Percentiles rank a stretch among this genome's conserved stretches.
These are phyloP conservation scores for Chrysochromulina parva DNA, from an alignment of 78 protist species.

Conservation along the genomic window DNA sequence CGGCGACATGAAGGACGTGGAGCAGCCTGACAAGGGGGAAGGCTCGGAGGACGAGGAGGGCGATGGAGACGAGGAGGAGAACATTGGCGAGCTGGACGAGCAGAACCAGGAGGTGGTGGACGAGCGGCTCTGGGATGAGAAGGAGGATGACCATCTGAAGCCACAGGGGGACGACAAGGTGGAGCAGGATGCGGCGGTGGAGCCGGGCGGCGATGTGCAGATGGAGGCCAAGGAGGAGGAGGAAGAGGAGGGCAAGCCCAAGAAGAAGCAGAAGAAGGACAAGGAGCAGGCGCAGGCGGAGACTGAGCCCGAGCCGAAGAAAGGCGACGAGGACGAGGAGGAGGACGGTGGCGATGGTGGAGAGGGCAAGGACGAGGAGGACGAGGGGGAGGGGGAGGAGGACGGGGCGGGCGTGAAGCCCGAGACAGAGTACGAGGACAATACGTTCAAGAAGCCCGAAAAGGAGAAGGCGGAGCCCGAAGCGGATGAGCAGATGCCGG, in stretches of 20 bases:
- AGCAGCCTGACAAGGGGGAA: slow-evolving; percentile 69
- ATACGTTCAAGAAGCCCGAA: neutral
- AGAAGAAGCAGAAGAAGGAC: neutral
- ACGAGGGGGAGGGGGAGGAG: slow-evolving; percentile 8
- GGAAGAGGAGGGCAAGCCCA: neutral
- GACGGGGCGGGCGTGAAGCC: neutral
- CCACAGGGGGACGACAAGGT: slow-evolving; percentile 16
- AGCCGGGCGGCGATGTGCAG: neutral
- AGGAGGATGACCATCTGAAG: slow-evolving; percentile 67
- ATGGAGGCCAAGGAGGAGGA: slow-evolving; percentile 8
- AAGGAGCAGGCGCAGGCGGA: neutral
- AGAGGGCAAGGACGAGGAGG: slow-evolving; percentile 62
- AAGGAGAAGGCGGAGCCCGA: slow-evolving; percentile 7
- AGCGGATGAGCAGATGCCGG: slow-evolving; percentile 37
- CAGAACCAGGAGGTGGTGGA: slow-evolving; percentile 68
- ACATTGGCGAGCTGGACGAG: slow-evolving; percentile 67
- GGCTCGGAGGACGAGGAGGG: neutral
- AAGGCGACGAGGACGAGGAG: slow-evolving; percentile 73
- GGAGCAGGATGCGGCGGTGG: neutral
- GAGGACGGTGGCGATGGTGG: slow-evolving; percentile 72
- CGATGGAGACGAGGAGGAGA: slow-evolving; percentile 56
- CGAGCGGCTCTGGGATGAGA: slow-evolving; percentile 82
- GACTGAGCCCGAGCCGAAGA: neutral
- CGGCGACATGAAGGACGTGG: slow-evolving; percentile 75
- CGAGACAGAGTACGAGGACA: slow-evolving; percentile 36